Evolutionary conservation across 345 rosid genomes (phyloP).

Genomic region (Citrus unshiu): DNA sequence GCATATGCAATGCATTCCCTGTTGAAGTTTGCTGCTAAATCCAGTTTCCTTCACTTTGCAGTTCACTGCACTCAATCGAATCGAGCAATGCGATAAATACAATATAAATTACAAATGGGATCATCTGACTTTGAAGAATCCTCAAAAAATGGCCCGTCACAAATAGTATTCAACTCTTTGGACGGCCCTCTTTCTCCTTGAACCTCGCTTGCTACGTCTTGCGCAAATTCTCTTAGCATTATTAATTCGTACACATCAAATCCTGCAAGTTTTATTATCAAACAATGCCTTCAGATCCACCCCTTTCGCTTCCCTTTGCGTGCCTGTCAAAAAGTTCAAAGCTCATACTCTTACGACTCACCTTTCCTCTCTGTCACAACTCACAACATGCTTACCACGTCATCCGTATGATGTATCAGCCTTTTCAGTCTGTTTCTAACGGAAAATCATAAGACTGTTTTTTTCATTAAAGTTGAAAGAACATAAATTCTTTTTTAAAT

Average conservation of each 20-base stretch:
- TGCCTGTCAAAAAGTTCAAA: constrained; percentile 32
- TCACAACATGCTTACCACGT: no score
- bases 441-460: neutral
- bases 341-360: neutral
- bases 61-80: no score
- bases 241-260: neutral
- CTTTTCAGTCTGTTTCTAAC: neutral
- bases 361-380: no score
- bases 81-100: neutral
- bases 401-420: no score
- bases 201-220: constrained; percentile 15
- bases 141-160: constrained; percentile 24
- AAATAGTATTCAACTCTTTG: constrained; percentile 16
- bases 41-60: neutral
- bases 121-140: constrained; percentile 31
- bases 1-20: neutral
- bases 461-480: neutral
- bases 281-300: constrained; percentile 10
- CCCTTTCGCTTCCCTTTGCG: constrained; percentile 47
- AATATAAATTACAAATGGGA: neutral
- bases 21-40: neutral
- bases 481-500: neutral
- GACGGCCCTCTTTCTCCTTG: constrained; percentile 18
- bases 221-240: neutral
- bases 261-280: neutral